phyloP scores from a whole-genome alignment of 805 yeast species.

The Priceomyces fermenticarens region DNA sequence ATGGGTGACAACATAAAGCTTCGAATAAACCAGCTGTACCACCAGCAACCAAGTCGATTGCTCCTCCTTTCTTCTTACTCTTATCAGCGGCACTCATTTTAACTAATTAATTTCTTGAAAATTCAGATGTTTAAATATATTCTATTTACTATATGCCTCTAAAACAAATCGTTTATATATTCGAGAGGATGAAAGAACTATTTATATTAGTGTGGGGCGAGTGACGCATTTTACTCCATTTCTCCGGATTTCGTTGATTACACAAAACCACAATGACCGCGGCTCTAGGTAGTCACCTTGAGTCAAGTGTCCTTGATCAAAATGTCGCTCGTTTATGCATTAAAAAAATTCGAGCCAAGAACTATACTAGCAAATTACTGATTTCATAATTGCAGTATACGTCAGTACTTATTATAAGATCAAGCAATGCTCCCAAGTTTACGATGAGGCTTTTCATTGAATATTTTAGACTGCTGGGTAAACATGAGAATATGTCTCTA shows the following conservation, averaged over 20 bases:
- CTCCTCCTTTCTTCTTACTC: constrained; percentile 36
- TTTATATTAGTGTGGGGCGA: constrained; percentile 6
- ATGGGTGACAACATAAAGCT: constrained; percentile 97
- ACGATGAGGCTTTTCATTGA: constrained; percentile 4
- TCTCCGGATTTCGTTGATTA: constrained; percentile 12
- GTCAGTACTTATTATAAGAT: not conserved
- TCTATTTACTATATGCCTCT: not conserved
- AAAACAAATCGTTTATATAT: not conserved
- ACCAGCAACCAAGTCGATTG: constrained; percentile 80
- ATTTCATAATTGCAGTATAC: constrained; percentile 3
- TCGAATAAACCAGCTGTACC: constrained; percentile 97
- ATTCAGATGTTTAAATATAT: not conserved
- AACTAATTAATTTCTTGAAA: not conserved
- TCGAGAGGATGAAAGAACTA: not conserved
- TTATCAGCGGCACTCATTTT: constrained; percentile 10
- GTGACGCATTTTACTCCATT: constrained; percentile 11
- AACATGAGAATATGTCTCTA: constrained; percentile 1
- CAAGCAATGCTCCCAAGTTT: constrained; percentile 6
- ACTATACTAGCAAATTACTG: constrained; percentile 2
- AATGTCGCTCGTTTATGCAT: too few species aligned
- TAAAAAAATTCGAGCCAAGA: too few species aligned
- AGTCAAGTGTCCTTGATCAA: not conserved
- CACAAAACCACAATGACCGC: constrained; percentile 5
- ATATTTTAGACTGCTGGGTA: constrained; percentile 3
- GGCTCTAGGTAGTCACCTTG: constrained; percentile 2